Evolutionary conservation across 108 stramenopile genomes (phyloP).

Genomic region (Epithemia pelagica): DNA sequence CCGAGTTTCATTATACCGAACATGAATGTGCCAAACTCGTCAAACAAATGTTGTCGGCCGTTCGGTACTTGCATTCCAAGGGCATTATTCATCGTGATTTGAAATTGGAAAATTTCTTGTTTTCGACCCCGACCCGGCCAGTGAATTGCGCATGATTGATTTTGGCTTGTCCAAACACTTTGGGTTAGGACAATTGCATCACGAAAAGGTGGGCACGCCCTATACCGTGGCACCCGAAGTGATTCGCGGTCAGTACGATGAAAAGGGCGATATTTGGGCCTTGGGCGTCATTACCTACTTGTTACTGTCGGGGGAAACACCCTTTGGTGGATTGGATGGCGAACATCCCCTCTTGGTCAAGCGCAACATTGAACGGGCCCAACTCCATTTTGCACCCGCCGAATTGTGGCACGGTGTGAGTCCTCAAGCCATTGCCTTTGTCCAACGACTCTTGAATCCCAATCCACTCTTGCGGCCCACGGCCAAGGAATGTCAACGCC

Average conservation of each 20-base stretch:
- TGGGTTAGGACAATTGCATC: constrained; percentile 48
- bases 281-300: constrained; percentile 87
- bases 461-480: constrained; percentile 62
- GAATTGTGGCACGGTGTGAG: constrained; percentile 74
- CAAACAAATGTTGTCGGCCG: constrained; percentile 83
- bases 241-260: constrained; percentile 72
- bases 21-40: constrained; percentile 59
- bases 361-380: constrained; percentile 12
- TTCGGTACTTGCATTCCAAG: constrained; percentile 88
- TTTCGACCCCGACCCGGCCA: constrained; percentile 32
- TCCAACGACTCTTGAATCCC: constrained; percentile 45
- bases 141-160: constrained; percentile 72
- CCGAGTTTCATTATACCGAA: constrained; percentile 80
- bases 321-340: constrained; percentile 82
- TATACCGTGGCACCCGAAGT: constrained; percentile 89
- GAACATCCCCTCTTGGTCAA: constrained; percentile 35
- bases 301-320: constrained; percentile 73
- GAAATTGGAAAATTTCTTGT: constrained; percentile 41
- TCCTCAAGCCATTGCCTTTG: constrained; percentile 56
- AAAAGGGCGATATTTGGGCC: constrained; percentile 80
- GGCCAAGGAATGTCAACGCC: constrained; percentile 52
- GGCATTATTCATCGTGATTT: constrained; percentile 26
- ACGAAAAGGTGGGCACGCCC: constrained; percentile 82
- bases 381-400: constrained; percentile 49
- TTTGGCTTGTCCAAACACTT: constrained; percentile 89